Base-by-base conservation (phyloP, 2,329 filamentous ascomycete species). In the Penicillium brasilianum region DNA sequence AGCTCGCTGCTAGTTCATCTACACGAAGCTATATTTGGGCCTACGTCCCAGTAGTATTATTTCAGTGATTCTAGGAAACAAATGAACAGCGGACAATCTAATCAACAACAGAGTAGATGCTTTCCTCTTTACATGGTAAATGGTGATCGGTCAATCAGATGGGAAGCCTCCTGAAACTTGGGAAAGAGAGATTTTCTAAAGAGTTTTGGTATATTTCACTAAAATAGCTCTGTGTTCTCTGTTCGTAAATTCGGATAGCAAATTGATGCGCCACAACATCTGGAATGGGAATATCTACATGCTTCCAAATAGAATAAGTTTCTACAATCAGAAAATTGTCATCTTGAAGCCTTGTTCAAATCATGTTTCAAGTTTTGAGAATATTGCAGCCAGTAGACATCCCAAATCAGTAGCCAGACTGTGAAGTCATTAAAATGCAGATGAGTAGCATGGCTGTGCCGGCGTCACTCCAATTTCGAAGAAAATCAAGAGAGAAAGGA, bases 121-220 rank as follows among this genome's bases (percentile, higher is more conserved):
- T 41, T 41, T 41, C 39, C 39, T 41, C 39, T 41, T 41, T 41
- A 41, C 39, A 41, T 41, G 39, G n/a, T 41, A 41, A 41, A 20
- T 41, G 10, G 39, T 18, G 39, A 41, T 41, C n/a, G 10, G 39
- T 41, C 39, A 41, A 41, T 41, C n/a, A 9, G 39, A 41, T 41
- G n/a, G 39, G n/a, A 41, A 41, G 39, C 9, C 39, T 41, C 39
- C 39, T 41, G 39, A 41, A 41, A 41, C 39, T 41, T 41, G n/a
- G n/a, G 5, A 41, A 41, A 10, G 39, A 41, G 39, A 41, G 39
- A 41, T 41, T 41, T 41, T 41, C 39, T n/a, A n/a, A n/a, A n/a
- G n/a, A n/a, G n/a, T n/a, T n/a, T n/a, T n/a, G n/a, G n/a, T n/a
- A n/a, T n/a, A n/a, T n/a, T n/a, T n/a, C n/a, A n/a, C n/a, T n/a